Percentiles rank a stretch among this genome's conserved stretches.
Evolutionary conservation across 768 basidiomycete genomes (phyloP).

Genomic region (Multifurca ochricompacta): DNA sequence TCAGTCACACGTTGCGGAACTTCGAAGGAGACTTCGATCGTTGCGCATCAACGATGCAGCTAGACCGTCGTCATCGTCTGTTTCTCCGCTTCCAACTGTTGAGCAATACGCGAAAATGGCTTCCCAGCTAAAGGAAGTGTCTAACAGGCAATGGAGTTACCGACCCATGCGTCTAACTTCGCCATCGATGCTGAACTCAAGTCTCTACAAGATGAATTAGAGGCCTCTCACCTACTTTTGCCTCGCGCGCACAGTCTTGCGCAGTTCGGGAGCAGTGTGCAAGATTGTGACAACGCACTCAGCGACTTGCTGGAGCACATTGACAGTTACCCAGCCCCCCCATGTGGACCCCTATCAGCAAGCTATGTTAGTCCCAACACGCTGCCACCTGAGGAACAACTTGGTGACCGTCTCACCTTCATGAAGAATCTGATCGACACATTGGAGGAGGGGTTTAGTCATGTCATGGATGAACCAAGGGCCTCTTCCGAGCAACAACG

Average conservation of each 20-base stretch:
- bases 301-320: slow-evolving; percentile 83
- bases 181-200: slow-evolving; percentile 49
- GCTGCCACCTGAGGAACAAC: slow-evolving; percentile 57
- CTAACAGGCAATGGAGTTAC: slow-evolving; percentile 39
- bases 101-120: slow-evolving; percentile 42
- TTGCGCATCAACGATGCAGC: slow-evolving; percentile 51
- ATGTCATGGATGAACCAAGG: slow-evolving; percentile 51
- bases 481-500: slow-evolving; percentile 53
- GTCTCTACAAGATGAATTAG: slow-evolving; percentile 54
- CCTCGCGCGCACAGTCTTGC: slow-evolving; percentile 47
- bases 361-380: slow-evolving; percentile 35
- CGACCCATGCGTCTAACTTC: slow-evolving; percentile 33
- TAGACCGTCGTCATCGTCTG: slow-evolving; percentile 32
- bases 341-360: slow-evolving; percentile 44
- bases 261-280: slow-evolving; percentile 41
- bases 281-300: slow-evolving; percentile 61
- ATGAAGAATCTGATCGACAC: slow-evolving; percentile 45
- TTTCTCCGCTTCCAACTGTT: slow-evolving; percentile 42
- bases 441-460: slow-evolving; percentile 35
- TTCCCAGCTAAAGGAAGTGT: slow-evolving; percentile 39
- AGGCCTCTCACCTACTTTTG: slow-evolving; percentile 41
- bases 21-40: slow-evolving; percentile 54
- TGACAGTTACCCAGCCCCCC: slow-evolving; percentile 69
- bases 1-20: slow-evolving; percentile 40
- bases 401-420: slow-evolving; percentile 55